Percentiles rank a stretch among this genome's conserved stretches.
Conservation (phyloP, 441 rosid genomes). For the Bocquillonia castaneifolia region DNA sequence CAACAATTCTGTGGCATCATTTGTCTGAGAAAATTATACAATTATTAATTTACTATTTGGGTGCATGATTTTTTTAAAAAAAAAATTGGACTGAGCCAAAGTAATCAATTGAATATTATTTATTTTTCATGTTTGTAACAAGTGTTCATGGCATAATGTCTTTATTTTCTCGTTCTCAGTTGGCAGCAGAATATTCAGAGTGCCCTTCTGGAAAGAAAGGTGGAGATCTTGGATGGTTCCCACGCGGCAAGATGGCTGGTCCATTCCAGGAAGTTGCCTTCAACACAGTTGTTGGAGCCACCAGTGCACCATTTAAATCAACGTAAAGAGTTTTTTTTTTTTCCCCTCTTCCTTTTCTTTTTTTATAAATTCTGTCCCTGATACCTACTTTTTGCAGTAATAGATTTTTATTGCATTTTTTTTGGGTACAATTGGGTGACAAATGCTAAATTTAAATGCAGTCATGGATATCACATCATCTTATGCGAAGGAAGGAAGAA, state of each 20-base stretch:
- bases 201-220: slow-evolving; percentile 97
- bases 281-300: slow-evolving; percentile 69
- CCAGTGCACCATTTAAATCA: slow-evolving; percentile 94
- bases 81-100: not conserved
- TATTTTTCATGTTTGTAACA: not conserved
- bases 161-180: slow-evolving; percentile 30
- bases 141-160: not conserved
- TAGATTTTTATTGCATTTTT: not conserved
- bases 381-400: not conserved
- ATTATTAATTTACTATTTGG: not conserved
- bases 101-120: not conserved
- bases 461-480: slow-evolving; percentile 91
- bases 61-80: not conserved
- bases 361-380: not conserved
- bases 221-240: slow-evolving; percentile 98
- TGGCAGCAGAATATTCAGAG: slow-evolving; percentile 91
- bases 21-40: not conserved
- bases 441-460: slow-evolving; percentile 27
- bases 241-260: slow-evolving; percentile 95
- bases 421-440: not conserved
- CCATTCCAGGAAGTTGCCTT: slow-evolving; percentile 95
- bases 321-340: no score
- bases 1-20: not conserved
- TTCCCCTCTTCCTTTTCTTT: no score
- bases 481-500: slow-evolving; percentile 85